Percentiles rank a stretch among this genome's conserved stretches.
These are phyloP conservation scores for Ascoidea asiatica DNA, from an alignment of 805 yeast genomes.

Conservation along the genomic window DNA sequence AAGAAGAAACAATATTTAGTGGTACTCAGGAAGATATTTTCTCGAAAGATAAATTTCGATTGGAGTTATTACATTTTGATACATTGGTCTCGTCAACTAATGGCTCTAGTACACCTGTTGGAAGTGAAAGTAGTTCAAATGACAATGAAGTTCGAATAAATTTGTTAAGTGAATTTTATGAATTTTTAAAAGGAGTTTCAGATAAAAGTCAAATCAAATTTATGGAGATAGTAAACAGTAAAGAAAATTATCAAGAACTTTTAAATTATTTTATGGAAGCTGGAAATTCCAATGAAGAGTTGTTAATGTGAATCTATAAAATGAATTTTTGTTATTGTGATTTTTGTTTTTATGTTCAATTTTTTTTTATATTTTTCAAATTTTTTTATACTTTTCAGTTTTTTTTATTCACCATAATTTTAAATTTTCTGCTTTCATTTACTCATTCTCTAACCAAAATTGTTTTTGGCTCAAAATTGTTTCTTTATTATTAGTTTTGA, in stretches of 20 bases:
- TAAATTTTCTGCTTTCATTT: too few relatives aligned
- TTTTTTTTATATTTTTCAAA: too few relatives aligned
- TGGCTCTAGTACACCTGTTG: not conserved
- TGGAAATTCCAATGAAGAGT: too few relatives aligned
- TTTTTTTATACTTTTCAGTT: too few relatives aligned
- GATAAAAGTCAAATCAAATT: not conserved
- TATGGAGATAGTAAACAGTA: not conserved
- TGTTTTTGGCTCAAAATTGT: too few relatives aligned
- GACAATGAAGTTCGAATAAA: not conserved
- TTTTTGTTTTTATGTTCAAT: too few relatives aligned
- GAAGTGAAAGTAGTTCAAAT: not conserved
- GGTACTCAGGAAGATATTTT: not conserved
- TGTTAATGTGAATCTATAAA: too few relatives aligned
- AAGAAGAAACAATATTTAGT: not conserved
- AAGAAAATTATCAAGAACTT: not conserved
- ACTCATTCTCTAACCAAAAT: too few relatives aligned
- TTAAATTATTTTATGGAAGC: not conserved
- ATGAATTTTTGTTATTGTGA: too few relatives aligned
- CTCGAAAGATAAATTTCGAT: not conserved
- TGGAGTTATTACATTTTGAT: not conserved
- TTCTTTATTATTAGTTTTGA: too few relatives aligned
- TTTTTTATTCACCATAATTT: too few relatives aligned
- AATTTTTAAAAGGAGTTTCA: not conserved
- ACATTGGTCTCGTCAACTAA: not conserved
- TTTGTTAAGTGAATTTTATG: not conserved